Conservation (phyloP, 2,329 filamentous ascomycete species). For the Ophiostoma quercus region DNA sequence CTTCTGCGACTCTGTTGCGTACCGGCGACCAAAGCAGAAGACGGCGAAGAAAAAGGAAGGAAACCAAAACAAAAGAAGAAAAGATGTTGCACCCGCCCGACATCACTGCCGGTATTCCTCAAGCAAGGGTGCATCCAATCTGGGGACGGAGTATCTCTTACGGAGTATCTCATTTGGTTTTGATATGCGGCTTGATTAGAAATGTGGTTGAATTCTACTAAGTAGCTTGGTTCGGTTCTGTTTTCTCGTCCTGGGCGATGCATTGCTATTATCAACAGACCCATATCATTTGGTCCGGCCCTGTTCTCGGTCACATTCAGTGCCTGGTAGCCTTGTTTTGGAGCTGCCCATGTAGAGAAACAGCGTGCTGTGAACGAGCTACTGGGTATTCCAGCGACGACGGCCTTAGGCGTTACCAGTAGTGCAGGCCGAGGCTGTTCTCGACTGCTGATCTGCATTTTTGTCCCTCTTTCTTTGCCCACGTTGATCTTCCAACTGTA, state of each 20-base stretch:
- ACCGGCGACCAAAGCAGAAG: not conserved
- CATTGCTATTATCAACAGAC: not conserved
- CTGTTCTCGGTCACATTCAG: constrained; percentile 13
- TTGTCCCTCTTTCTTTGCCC: not conserved
- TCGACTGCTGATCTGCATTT: not conserved
- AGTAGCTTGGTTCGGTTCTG: no score
- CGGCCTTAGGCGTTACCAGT: not conserved
- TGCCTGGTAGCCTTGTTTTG: not conserved
- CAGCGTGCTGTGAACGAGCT: not conserved
- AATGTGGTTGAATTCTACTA: not conserved
- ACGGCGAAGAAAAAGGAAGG: not conserved
- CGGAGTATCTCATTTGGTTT: constrained; percentile 10
- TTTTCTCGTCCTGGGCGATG: no score
- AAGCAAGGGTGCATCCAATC: constrained; percentile 4
- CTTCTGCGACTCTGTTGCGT: no score
- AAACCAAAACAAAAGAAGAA: not conserved
- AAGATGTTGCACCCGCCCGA: constrained; percentile 7
- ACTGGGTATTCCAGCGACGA: not conserved
- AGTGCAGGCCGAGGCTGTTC: not conserved
- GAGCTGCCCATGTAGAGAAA: constrained; percentile 8
- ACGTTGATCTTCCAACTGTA: not conserved
- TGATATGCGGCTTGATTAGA: not conserved
- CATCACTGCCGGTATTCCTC: constrained; percentile 7
- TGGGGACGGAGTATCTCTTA: constrained; percentile 10
- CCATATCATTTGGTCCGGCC: constrained; percentile 1